Conservation (phyloP, 2,329 filamentous ascomycete genomes). For the Salinomyces thailandicus region DNA sequence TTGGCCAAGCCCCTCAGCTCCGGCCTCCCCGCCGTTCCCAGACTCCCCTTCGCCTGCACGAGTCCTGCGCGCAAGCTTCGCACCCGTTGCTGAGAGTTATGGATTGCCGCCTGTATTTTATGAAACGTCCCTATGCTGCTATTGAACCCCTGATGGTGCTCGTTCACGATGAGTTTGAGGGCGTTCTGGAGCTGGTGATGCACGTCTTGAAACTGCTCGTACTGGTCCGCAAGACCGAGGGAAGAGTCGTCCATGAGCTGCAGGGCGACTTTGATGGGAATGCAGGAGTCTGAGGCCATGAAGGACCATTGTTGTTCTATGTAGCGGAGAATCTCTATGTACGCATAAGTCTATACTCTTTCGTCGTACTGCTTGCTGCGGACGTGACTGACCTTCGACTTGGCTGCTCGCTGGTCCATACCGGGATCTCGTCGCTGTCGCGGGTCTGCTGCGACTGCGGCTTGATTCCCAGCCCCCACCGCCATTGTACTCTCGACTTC, state of each 20-base stretch:
- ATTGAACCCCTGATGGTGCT: conserved; percentile 98
- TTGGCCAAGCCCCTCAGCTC: conserved; percentile 84
- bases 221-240: conserved; percentile 80
- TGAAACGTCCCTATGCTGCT: conserved; percentile 98
- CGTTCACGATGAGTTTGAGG: conserved; percentile 89
- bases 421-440: conserved; percentile 9
- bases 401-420: conserved; percentile 32
- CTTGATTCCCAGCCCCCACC: conserved; percentile 3
- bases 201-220: conserved; percentile 71
- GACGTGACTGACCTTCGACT: conserved; percentile 31
- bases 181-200: conserved; percentile 85
- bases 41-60: conserved; percentile 64
- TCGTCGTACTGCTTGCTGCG: not conserved
- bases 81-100: conserved; percentile 76
- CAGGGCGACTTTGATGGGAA: conserved; percentile 88
- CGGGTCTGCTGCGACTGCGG: conserved; percentile 14
- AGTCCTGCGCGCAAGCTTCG: conserved; percentile 75
- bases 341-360: not conserved
- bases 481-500: conserved; percentile 30
- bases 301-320: conserved; percentile 86
- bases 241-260: conserved; percentile 92
- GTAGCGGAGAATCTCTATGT: conserved; percentile 57
- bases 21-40: conserved; percentile 70
- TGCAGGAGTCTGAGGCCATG: conserved; percentile 78
- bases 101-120: conserved; percentile 92